These are phyloP conservation scores for Prillingera fragicola DNA, from an alignment of 1,284 basidiomycete genomes.

Conservation along the genomic window DNA sequence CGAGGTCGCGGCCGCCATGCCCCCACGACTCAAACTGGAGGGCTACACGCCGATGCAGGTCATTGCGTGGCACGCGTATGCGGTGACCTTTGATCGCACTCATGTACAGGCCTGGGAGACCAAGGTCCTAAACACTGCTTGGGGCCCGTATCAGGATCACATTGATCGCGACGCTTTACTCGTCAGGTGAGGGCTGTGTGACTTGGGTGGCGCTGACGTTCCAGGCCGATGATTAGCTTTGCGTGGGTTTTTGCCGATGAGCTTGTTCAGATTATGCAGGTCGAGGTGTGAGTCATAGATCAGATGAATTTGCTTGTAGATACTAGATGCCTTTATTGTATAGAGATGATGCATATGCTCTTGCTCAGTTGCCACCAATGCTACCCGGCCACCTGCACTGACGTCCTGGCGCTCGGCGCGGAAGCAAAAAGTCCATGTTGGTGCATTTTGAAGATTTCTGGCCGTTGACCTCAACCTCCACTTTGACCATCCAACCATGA, in stretches of 20 bases:
- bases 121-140: conserved; percentile 13
- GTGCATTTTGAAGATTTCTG: not conserved
- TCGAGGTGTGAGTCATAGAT: not conserved
- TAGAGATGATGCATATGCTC: too few relatives aligned
- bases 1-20: not conserved
- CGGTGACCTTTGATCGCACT: conserved; percentile 30
- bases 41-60: conserved; percentile 24
- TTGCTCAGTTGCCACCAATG: too few relatives aligned
- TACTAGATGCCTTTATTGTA: not conserved
- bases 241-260: conserved; percentile 42
- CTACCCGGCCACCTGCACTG: too few relatives aligned
- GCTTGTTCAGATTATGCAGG: conserved; percentile 24
- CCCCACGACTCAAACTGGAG: not conserved
- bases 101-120: conserved; percentile 31
- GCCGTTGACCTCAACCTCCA: too few relatives aligned
- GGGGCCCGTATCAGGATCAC: conserved; percentile 2
- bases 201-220: not conserved
- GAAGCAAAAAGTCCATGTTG: not conserved
- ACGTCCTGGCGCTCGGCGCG: too few relatives aligned
- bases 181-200: conserved; percentile 17
- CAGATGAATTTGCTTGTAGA: not conserved
- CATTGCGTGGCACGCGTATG: conserved; percentile 37
- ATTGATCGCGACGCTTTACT: conserved; percentile 19
- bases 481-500: conserved; percentile 22
- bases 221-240: conserved; percentile 41